phyloP scores from a whole-genome alignment of 768 basidiomycete genomes.

The Suillus subluteus region DNA sequence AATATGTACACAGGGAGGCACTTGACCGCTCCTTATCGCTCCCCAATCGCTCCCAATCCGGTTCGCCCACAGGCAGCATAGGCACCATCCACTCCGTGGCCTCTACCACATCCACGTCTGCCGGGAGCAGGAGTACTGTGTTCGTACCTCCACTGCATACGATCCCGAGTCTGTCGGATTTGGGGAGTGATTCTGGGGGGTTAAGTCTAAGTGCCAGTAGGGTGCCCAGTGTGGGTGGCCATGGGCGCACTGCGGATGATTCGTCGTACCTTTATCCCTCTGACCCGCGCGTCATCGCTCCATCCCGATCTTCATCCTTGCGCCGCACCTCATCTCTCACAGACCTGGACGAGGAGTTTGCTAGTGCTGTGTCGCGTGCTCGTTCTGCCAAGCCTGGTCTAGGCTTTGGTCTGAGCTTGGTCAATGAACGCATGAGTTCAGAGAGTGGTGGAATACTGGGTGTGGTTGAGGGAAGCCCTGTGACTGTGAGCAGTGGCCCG shows the following conservation, averaged over 20 bases:
- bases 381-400: conserved; percentile 45
- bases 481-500: conserved; percentile 73
- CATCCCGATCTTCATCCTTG: conserved; percentile 60
- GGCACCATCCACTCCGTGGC: conserved; percentile 65
- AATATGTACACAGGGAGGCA: conserved; percentile 61
- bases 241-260: conserved; percentile 65
- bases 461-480: conserved; percentile 62
- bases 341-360: conserved; percentile 69
- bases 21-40: conserved; percentile 66
- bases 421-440: conserved; percentile 14
- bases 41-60: conserved; percentile 44
- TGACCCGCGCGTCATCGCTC: conserved; percentile 73
- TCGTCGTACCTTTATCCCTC: conserved; percentile 72
- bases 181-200: conserved; percentile 26
- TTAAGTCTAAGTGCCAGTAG: not conserved
- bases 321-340: conserved; percentile 75
- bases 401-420: conserved; percentile 48
- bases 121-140: conserved; percentile 70
- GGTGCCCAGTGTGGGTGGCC: conserved; percentile 9
- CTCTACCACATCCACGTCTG: conserved; percentile 44
- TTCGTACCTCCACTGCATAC: conserved; percentile 78
- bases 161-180: conserved; percentile 72
- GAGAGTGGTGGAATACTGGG: conserved; percentile 42
- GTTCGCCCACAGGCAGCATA: conserved; percentile 62
- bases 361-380: conserved; percentile 45